Percentiles rank a stretch among this genome's conserved stretches.
These are phyloP conservation scores for Coniochaeta sp. DNA, from an alignment of 2,329 filamentous ascomycete genomes.

Conservation along the genomic window DNA sequence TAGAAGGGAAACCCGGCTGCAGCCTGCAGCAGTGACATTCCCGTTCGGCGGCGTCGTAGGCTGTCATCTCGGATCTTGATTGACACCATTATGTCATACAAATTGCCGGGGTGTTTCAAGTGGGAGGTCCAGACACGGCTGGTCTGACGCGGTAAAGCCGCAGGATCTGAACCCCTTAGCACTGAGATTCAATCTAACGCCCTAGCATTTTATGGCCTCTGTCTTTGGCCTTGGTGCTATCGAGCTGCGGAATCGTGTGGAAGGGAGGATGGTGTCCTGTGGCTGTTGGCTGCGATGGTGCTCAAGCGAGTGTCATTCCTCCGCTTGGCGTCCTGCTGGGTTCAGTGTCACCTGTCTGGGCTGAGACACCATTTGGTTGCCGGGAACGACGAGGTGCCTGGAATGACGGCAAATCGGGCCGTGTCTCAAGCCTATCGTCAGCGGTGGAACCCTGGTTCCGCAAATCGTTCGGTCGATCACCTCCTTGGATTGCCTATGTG, in stretches of 20 bases:
- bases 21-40: slow-evolving; percentile 10
- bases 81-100: slow-evolving; percentile 18
- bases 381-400: background rate
- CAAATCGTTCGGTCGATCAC: background rate
- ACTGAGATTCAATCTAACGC: slow-evolving; percentile 16
- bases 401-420: background rate
- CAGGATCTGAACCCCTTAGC: slow-evolving; percentile 11
- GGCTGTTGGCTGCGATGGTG: slow-evolving; percentile 4
- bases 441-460: background rate
- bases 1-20: slow-evolving; percentile 13
- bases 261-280: background rate
- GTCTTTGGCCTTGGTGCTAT: slow-evolving; percentile 4
- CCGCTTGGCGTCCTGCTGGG: background rate
- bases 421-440: background rate
- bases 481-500: background rate
- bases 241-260: slow-evolving; percentile 16
- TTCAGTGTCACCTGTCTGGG: background rate
- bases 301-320: slow-evolving; percentile 17
- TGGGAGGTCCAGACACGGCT: slow-evolving; percentile 14
- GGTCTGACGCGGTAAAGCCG: slow-evolving; percentile 15
- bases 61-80: slow-evolving; percentile 14
- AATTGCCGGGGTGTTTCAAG: slow-evolving; percentile 14
- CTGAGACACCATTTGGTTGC: background rate
- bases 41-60: slow-evolving; percentile 12
- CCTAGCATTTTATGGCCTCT: slow-evolving; percentile 7